A percentile compares a stretch with the other conserved stretches of the same genome.
phyloP scores from a whole-genome alignment of 140 eudicot species.

The Stevia rebaudiana region DNA sequence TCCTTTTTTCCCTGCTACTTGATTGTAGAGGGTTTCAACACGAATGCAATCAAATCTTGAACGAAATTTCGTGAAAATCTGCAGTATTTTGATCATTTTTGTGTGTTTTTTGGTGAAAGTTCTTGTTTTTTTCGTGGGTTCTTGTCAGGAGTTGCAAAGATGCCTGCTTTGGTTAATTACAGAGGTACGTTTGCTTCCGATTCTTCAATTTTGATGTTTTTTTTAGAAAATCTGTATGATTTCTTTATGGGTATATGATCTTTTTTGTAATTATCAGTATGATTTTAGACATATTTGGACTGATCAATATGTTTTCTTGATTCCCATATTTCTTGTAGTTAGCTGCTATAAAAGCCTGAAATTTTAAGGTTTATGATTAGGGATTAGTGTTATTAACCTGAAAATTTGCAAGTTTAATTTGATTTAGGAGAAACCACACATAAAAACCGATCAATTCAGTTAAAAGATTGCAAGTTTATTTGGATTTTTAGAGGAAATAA shows the following conservation, averaged over 20 bases:
- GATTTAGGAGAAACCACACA: not conserved
- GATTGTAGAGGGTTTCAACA: slow-evolving; percentile 39
- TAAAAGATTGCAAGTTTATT: not conserved
- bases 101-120: slow-evolving; percentile 42
- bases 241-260: not conserved
- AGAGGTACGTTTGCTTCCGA: slow-evolving; percentile 54
- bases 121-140: slow-evolving; percentile 34
- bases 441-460: not conserved
- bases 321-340: not conserved
- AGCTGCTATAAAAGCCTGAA: not conserved
- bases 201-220: not conserved
- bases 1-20: slow-evolving; percentile 36
- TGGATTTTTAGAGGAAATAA: not conserved
- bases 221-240: not conserved
- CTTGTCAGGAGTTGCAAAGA: slow-evolving; percentile 33
- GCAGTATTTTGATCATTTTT: slow-evolving; percentile 11
- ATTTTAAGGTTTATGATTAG: too few species aligned
- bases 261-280: not conserved
- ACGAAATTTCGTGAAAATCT: slow-evolving; percentile 4
- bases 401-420: not conserved
- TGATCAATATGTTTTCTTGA: slow-evolving; percentile 7
- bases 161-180: slow-evolving; percentile 93
- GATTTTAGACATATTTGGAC: not conserved
- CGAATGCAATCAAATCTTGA: slow-evolving; percentile 30
- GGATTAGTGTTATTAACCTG: not conserved